Percentiles rank a stretch among this genome's conserved stretches.
Conservation (phyloP, 2,329 filamentous ascomycete species). For the Paraphaeosphaeria minitans region DNA sequence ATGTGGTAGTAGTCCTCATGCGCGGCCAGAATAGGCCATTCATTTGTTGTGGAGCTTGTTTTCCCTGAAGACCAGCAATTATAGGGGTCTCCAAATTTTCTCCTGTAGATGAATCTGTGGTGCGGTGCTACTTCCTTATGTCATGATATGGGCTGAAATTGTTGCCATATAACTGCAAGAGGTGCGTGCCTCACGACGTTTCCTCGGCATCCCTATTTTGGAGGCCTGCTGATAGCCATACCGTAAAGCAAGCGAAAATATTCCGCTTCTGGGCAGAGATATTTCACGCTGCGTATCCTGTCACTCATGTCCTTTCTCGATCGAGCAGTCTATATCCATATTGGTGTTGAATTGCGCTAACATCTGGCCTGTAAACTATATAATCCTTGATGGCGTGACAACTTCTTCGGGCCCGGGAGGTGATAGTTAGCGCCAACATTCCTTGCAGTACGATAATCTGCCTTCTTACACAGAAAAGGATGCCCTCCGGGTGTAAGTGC, state of each 20-base stretch:
- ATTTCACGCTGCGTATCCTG: neutral
- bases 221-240: slow-evolving; percentile 1
- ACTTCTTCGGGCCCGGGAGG: neutral
- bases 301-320: no score
- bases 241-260: neutral
- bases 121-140: no score
- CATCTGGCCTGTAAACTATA: neutral
- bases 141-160: slow-evolving; percentile 6
- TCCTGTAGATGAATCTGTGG: no score
- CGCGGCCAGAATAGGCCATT: neutral
- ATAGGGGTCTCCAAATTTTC: no score
- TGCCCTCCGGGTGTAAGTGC: slow-evolving; percentile 7
- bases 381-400: slow-evolving; percentile 6
- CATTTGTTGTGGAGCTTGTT: neutral
- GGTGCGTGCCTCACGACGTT: neutral
- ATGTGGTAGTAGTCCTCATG: neutral
- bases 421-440: slow-evolving; percentile 10
- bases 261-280: neutral
- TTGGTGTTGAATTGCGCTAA: neutral
- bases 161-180: neutral
- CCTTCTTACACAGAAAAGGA: slow-evolving; percentile 1
- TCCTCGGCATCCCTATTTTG: neutral
- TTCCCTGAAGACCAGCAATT: neutral
- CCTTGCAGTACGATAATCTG: slow-evolving; percentile 9
- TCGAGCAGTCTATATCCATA: neutral